Conservation (phyloP, 1,284 basidiomycete species). For the Amylostereum chailletii region DNA sequence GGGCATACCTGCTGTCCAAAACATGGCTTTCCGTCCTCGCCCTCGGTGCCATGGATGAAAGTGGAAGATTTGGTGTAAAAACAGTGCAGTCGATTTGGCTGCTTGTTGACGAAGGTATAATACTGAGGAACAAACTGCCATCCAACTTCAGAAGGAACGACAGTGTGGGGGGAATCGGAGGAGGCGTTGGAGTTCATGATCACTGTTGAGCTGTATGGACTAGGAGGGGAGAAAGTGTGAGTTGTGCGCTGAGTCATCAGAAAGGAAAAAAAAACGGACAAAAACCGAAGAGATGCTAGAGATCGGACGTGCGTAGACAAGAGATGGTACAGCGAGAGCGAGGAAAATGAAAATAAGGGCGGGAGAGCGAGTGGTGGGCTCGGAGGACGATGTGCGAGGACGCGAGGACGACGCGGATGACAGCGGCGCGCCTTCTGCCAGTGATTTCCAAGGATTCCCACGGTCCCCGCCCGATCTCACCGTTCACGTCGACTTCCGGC, state of each 20-base stretch:
- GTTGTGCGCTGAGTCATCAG: neutral
- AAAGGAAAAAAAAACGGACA: conserved; percentile 4
- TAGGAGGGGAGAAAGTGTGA: conserved; percentile 1
- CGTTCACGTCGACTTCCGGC: too few species aligned
- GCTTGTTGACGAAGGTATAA: conserved; percentile 97
- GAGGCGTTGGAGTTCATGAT: conserved; percentile 28
- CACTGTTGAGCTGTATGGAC: conserved; percentile 16
- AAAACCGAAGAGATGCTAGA: conserved; percentile 5
- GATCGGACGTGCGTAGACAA: conserved; percentile 9
- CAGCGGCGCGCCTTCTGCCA: neutral
- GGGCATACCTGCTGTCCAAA: conserved; percentile 84
- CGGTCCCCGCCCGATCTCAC: too few species aligned
- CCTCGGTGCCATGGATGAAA: conserved; percentile 93
- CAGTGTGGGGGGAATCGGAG: conserved; percentile 36
- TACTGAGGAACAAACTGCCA: conserved; percentile 98
- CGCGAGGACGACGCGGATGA: conserved; percentile 5
- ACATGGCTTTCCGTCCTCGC: conserved; percentile 82
- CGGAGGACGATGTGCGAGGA: conserved; percentile 4
- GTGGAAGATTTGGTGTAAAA: conserved; percentile 99
- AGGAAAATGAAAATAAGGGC: conserved; percentile 10
- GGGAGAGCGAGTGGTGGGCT: neutral
- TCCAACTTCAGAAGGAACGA: conserved; percentile 84
- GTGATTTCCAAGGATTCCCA: too few species aligned
- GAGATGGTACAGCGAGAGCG: conserved; percentile 7
- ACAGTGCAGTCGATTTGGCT: conserved; percentile 93